Percentiles rank a stretch among this genome's conserved stretches.
These are phyloP conservation scores for Lachnellula hyalina DNA, from an alignment of 2,329 filamentous ascomycete species.

Conservation along the genomic window DNA sequence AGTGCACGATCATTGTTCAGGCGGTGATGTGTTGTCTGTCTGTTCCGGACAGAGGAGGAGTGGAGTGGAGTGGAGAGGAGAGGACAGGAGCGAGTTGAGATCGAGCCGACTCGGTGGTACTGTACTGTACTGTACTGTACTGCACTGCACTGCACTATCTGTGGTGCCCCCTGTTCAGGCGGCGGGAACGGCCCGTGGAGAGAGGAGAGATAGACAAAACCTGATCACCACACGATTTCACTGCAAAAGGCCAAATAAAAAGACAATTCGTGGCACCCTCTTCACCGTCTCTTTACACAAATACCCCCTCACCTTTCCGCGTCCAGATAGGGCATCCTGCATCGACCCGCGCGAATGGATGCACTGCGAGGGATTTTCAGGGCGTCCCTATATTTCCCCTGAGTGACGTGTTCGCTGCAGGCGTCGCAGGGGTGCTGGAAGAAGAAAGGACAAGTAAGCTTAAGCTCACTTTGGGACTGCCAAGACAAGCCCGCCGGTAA, in stretches of 20 bases:
- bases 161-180: too few relatives aligned
- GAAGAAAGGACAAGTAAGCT: not conserved
- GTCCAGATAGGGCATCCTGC: not conserved
- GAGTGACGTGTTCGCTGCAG: slow-evolving; percentile 2
- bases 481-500: not conserved
- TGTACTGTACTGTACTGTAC: too few relatives aligned
- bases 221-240: not conserved
- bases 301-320: not conserved
- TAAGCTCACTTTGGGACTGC: not conserved
- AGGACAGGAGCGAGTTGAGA: too few relatives aligned
- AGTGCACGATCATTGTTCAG: too few relatives aligned
- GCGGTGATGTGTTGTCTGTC: too few relatives aligned
- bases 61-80: too few relatives aligned
- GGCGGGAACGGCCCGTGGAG: not conserved
- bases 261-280: not conserved
- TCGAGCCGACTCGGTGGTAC: too few relatives aligned
- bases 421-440: not conserved
- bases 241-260: not conserved
- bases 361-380: not conserved
- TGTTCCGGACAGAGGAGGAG: too few relatives aligned
- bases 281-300: not conserved
- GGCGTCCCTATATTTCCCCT: slow-evolving; percentile 1
- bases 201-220: not conserved
- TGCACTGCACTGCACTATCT: too few relatives aligned
- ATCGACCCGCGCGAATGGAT: slow-evolving; percentile 2